phyloP scores from a whole-genome alignment of 202 grass and related monocot species.

The Brachypodium distachyon region DNA sequence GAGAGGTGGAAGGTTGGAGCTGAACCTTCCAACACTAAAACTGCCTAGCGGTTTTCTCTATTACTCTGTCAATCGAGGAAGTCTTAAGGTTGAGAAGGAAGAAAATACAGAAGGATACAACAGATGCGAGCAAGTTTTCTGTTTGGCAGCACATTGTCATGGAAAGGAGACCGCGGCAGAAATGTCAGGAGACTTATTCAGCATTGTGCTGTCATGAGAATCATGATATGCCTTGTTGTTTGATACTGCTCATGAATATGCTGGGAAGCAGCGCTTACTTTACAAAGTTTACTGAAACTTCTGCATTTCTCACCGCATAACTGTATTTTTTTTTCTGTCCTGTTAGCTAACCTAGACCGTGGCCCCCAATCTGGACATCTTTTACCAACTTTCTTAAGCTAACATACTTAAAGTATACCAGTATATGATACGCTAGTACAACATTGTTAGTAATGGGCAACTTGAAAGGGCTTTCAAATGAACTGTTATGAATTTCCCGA shows the following conservation, averaged over 20 bases:
- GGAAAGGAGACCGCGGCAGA: background rate
- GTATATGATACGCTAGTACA: background rate
- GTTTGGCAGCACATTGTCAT: background rate
- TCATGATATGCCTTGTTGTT: background rate
- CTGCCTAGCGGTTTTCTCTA: background rate
- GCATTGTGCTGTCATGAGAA: background rate
- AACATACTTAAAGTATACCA: background rate
- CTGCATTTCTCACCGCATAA: background rate
- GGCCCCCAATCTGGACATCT: background rate
- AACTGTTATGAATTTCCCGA: no score
- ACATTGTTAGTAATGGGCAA: background rate
- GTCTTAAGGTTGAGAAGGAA: background rate
- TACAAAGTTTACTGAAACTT: background rate
- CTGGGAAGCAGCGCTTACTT: background rate
- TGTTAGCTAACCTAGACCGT: background rate
- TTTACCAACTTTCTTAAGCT: background rate
- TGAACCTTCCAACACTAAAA: conserved; percentile 15
- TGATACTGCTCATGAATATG: background rate
- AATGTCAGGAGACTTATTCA: background rate
- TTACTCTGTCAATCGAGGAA: background rate
- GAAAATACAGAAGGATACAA: background rate
- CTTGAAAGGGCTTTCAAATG: background rate
- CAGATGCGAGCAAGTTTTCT: background rate
- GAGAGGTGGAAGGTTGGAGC: conserved; percentile 63
- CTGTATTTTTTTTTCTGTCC: background rate